Conservation (phyloP, 1,284 basidiomycete species). For the Cutaneotrichosporon dermatis region DNA sequence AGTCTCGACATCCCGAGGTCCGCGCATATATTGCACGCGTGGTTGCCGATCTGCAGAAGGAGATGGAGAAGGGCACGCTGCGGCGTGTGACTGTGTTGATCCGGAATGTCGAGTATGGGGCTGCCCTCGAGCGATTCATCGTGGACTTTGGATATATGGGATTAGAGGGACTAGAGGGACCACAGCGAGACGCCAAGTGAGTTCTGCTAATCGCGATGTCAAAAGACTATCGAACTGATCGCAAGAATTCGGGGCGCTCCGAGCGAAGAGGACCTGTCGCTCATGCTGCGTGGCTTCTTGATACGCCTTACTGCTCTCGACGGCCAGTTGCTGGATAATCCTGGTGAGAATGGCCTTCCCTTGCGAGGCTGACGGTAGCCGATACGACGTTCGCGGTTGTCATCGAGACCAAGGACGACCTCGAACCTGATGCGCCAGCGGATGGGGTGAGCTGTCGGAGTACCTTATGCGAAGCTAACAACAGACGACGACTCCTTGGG, state of each 20-base stretch:
- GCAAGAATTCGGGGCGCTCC: conserved; percentile 22
- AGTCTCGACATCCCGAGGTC: conserved; percentile 80
- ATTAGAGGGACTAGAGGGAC: conserved; percentile 68
- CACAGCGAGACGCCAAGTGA: conserved; percentile 51
- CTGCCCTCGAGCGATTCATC: conserved; percentile 62
- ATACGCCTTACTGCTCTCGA: conserved; percentile 78
- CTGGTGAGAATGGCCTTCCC: conserved; percentile 39
- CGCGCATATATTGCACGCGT: conserved; percentile 82
- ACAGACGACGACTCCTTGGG: conserved; percentile 48
- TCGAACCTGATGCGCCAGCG: conserved; percentile 54
- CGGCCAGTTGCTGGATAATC: conserved; percentile 64
- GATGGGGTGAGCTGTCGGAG: conserved; percentile 52
- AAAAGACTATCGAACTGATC: too few species aligned
- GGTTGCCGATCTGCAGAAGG: conserved; percentile 67
- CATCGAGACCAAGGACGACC: conserved; percentile 70
- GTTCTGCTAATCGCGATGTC: conserved; percentile 9
- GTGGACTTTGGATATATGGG: conserved; percentile 58
- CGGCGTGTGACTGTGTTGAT: conserved; percentile 60
- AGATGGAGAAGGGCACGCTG: conserved; percentile 53
- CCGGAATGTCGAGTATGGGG: conserved; percentile 60
- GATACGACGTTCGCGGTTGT: conserved; percentile 77
- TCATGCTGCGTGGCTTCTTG: conserved; percentile 78
- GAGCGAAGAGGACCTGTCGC: conserved; percentile 55
- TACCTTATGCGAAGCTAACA: conserved; percentile 6
- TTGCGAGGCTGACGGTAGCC: conserved; percentile 48